Evolutionary conservation across 257 asterid genomes (phyloP).

Genomic region (Rhazya stricta): DNA sequence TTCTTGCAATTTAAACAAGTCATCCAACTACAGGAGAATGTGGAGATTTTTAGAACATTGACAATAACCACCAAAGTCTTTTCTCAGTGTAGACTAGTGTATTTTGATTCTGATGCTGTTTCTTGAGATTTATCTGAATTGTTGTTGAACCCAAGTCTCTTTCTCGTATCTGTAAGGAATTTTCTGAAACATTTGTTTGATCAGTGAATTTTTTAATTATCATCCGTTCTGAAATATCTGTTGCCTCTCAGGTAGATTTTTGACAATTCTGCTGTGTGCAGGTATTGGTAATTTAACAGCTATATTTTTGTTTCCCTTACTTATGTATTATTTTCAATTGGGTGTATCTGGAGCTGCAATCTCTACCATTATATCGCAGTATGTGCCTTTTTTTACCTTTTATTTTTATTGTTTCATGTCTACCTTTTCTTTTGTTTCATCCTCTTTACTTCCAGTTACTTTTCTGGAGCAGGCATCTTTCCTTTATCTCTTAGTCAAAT

Average conservation of each 20-base stretch:
- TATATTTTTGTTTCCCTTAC: constrained; percentile 67
- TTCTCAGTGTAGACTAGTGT: background rate
- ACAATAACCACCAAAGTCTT: background rate
- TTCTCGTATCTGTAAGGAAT: background rate
- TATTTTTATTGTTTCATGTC: constrained; percentile 8
- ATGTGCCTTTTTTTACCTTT: constrained; percentile 25
- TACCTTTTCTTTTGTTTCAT: constrained; percentile 11
- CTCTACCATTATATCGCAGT: constrained; percentile 90
- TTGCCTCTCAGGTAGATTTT: constrained; percentile 6
- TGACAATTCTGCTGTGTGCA: constrained; percentile 34
- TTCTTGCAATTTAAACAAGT: background rate
- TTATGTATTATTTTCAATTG: constrained; percentile 56
- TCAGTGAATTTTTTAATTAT: background rate
- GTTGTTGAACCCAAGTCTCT: background rate
- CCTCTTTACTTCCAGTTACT: constrained; percentile 11
- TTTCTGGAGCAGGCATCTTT: constrained; percentile 2
- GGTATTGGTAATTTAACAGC: constrained; percentile 82
- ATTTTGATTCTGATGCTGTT: background rate
- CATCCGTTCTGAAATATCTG: constrained; percentile 5
- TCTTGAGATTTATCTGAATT: background rate
- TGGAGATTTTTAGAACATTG: background rate
- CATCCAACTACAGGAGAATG: background rate
- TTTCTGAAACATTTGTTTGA: background rate
- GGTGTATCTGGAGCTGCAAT: constrained; percentile 97
- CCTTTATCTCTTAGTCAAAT: constrained; percentile 8